Conservation (phyloP, 345 rosid species). For the Excoecaria agallocha region DNA sequence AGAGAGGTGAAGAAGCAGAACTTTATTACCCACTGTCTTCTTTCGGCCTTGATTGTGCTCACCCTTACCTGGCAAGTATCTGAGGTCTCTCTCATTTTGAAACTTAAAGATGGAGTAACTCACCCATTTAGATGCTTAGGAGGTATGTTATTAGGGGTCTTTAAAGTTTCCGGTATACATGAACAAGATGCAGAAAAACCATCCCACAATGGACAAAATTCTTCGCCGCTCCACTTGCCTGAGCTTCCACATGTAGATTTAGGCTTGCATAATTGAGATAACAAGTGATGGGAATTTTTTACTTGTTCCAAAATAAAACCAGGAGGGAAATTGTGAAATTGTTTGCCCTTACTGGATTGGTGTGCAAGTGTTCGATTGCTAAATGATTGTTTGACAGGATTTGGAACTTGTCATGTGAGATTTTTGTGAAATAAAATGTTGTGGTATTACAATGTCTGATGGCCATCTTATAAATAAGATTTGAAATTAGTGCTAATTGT, state of each 20-base stretch:
- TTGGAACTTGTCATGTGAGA: too few relatives aligned
- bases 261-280: too few relatives aligned
- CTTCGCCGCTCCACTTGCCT: slow-evolving; percentile 33
- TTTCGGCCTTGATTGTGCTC: slow-evolving; percentile 61
- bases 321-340: too few relatives aligned
- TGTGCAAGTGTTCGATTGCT: too few relatives aligned
- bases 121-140: slow-evolving; percentile 65
- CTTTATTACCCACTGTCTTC: slow-evolving; percentile 57
- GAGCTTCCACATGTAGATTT: slow-evolving; percentile 38
- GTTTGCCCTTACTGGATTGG: too few relatives aligned
- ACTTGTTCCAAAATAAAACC: too few relatives aligned
- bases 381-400: too few relatives aligned
- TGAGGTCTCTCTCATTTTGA: slow-evolving; percentile 59
- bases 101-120: slow-evolving; percentile 50
- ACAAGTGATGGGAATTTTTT: too few relatives aligned
- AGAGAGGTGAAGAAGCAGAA: slow-evolving; percentile 64
- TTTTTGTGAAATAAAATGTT: too few relatives aligned
- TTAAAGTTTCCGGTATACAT: slow-evolving; percentile 19
- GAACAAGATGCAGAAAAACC: slow-evolving; percentile 14
- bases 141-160: slow-evolving; percentile 42
- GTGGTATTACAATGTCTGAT: too few relatives aligned
- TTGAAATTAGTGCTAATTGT: too few relatives aligned
- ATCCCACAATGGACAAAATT: slow-evolving; percentile 16
- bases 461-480: too few relatives aligned
- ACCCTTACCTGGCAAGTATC: slow-evolving; percentile 78